Conservation (phyloP, 495 filamentous ascomycete genomes). For the Aspergillus olivimuriae region DNA sequence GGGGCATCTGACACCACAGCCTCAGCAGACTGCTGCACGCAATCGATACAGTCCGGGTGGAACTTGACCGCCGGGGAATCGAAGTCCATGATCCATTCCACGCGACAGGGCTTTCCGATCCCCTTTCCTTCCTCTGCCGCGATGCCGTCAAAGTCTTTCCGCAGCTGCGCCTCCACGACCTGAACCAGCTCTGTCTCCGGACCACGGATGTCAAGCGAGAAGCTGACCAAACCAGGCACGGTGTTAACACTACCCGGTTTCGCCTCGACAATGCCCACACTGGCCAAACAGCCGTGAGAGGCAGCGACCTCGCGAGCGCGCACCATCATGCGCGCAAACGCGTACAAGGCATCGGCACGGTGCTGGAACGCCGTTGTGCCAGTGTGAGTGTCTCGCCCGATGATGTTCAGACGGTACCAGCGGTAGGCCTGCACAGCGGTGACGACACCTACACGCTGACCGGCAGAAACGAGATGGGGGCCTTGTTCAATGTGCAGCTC, state of each 20-base stretch:
- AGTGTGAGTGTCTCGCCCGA: constrained; percentile 64
- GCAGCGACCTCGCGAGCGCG: constrained; percentile 58
- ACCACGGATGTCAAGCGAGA: constrained; percentile 66
- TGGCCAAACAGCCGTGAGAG: constrained; percentile 51
- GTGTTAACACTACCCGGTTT: constrained; percentile 69
- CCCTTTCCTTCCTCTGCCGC: constrained; percentile 45
- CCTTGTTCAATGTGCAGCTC: constrained; percentile 83
- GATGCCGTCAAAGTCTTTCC: constrained; percentile 49
- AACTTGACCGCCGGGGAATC: constrained; percentile 62
- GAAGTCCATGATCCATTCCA: constrained; percentile 55
- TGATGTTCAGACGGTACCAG: constrained; percentile 64
- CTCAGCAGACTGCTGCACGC: constrained; percentile 55
- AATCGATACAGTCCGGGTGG: constrained; percentile 61
- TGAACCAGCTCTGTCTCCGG: constrained; percentile 51
- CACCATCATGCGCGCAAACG: constrained; percentile 62
- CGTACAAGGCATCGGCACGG: constrained; percentile 57
- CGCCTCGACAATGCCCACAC: constrained; percentile 63
- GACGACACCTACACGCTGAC: constrained; percentile 63
- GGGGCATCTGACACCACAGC: constrained; percentile 43
- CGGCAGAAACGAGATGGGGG: constrained; percentile 56
- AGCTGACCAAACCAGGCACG: constrained; percentile 61
- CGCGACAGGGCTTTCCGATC: constrained; percentile 47
- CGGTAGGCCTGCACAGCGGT: constrained; percentile 60
- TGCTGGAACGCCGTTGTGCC: constrained; percentile 64
- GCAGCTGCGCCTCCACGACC: constrained; percentile 48